Evolutionary conservation across 306 rosid genomes (phyloP), one percentile per base, ranked within the genome.

Genomic region (Chamaecrista fasciculata): DNA sequence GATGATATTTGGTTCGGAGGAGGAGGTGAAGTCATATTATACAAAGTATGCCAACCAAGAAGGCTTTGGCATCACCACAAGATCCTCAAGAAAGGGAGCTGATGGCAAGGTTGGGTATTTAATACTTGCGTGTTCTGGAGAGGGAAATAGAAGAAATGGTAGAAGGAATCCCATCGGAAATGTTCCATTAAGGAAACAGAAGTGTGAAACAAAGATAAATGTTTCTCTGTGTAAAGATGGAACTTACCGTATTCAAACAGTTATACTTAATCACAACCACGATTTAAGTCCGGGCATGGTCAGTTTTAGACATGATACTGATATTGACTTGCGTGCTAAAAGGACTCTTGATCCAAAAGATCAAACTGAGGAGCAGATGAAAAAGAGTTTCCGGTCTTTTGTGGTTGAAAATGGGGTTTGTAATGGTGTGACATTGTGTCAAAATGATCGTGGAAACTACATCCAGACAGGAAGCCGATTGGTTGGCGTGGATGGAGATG

Each of bases 1-100:
- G 16, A 75, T 75, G 79, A 36, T 67, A 15, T 75, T 75, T 67
- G 37, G 69, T 60, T 75, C 79, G 26, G 79, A 75, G 74, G 69
- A 43, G 25, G 70, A 75, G 63, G 69, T 62, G 46, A 75, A 67
- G 15, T 59, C 60, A 2, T 75, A 67, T 49, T 75, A 67, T 72
- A 19, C 69, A 49, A 50, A 49, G 67, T 75, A 67, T 60, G 74
- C 79, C 70, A 49, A 20, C 57, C 74, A 50, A 67, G 39, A 37
- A 43, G 79, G 79, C 18, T 75, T 75, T 59, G 25, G 48, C 4
- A 1, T 75, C 56, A 67, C 37, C 63, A 75, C 63, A 48, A 67
- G 79, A 75, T 34, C 47, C 56, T 75, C 79, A 19, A 75, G 49
- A 34, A 75, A 49, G 64, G 52, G 37, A 59, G 48, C 12, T 37